Conservation (phyloP, 768 basidiomycete species). For the Suillus spraguei region DNA sequence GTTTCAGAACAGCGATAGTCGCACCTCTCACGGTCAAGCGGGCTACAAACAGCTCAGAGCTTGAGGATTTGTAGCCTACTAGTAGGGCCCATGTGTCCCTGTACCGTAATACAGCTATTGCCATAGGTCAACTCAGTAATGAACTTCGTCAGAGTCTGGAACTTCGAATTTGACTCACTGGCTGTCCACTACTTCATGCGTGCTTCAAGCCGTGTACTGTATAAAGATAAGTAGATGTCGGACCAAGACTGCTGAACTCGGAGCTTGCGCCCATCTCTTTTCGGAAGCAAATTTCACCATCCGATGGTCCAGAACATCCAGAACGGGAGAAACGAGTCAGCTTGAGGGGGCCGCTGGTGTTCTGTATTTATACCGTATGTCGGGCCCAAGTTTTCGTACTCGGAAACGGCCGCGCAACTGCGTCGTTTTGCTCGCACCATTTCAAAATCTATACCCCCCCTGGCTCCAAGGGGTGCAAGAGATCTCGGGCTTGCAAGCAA, state of each 20-base stretch:
- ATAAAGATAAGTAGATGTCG: not conserved
- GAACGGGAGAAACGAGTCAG: not conserved
- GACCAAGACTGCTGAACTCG: not conserved
- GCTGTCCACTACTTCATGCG: not conserved
- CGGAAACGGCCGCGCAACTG: not conserved
- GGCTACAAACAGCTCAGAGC: not conserved
- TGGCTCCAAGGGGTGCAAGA: not conserved
- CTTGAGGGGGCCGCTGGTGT: not conserved
- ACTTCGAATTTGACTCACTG: not conserved
- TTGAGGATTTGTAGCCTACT: not conserved
- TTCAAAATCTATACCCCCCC: not conserved
- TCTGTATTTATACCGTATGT: constrained; percentile 5
- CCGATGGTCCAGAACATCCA: not conserved
- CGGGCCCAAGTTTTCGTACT: not conserved
- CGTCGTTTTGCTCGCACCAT: too few relatives aligned
- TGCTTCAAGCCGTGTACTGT: not conserved
- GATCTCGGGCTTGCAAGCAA: not conserved
- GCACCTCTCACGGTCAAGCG: constrained; percentile 2
- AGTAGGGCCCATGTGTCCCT: not conserved
- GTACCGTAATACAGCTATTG: not conserved
- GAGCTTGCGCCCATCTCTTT: constrained; percentile 1
- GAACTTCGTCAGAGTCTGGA: not conserved
- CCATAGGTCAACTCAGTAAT: not conserved
- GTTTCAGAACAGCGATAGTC: not conserved
- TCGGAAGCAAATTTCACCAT: not conserved